Base-by-base conservation (phyloP, 2,329 filamentous ascomycete genomes). In the Pseudogymnoascus sp. region DNA sequence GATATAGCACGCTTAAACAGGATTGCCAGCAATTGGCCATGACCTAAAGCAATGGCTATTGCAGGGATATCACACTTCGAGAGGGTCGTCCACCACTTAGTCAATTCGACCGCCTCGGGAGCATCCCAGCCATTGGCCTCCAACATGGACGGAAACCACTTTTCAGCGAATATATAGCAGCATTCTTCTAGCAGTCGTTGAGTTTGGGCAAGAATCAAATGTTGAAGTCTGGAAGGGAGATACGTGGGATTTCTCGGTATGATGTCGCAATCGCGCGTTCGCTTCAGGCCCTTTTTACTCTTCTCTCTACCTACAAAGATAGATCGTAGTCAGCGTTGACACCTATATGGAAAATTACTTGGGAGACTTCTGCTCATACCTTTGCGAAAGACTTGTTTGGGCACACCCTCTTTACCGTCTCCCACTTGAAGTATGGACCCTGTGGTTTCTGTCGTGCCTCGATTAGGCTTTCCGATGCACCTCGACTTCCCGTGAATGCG, bases 291-390 rank as follows among this genome's bases (percentile, higher is more conserved):
- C 23, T 26, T 26, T 26, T 26, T 4, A 26, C 23, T 4, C 11
- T n/a, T 37, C 36, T n/a, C 42, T 59, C 42, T 60, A 34, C 45
- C 40, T 59, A 12, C 36, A 37, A 14, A 37, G 29, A 37, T 37
- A 42, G 31, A 36, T 62, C 29, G 21, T 45, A 5, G 45, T 31
- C 16, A 47, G 31, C 31, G 63, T 57, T 12, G 59, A 12, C 36
- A 61, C 42, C 45, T 4, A 2, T 10, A 59, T 3, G 54, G 54
- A 51, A 36, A 6, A 51, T 63, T 42, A 63, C 60, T 64, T 1
- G 45, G 47, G 47, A 63, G 47, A 63, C 31, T 64, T 63, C 21
- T 64, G n/a, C 62, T 47, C 47, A 14, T 64, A 64, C 61, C 34
- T 64, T 40, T 61, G 29, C 29, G 47, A 37, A 64, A 29, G 36